Conservation (phyloP, 441 rosid species). For the Euphorbia neoarborescens region DNA sequence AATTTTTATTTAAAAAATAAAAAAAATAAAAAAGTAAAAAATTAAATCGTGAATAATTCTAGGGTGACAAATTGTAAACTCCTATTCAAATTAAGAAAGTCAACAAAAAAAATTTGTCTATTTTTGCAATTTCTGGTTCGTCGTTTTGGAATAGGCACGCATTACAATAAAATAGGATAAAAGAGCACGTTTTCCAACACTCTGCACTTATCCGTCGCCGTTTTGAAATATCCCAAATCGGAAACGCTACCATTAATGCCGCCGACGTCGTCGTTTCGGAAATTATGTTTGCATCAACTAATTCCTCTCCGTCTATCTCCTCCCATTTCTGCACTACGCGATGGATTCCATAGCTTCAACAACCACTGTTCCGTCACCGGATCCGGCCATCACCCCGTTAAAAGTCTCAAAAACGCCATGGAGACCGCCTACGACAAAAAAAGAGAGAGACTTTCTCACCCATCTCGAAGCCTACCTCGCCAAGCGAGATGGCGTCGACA, state of each 20-base stretch:
- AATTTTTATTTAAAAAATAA: too few relatives aligned
- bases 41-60: too few relatives aligned
- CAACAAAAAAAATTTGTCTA: too few relatives aligned
- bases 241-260: too few relatives aligned
- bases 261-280: conserved; percentile 9
- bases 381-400: background rate
- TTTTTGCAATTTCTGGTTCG: too few relatives aligned
- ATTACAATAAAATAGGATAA: too few relatives aligned
- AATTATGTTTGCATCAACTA: background rate
- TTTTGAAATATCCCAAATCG: background rate
- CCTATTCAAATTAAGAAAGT: too few relatives aligned
- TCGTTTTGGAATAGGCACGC: too few relatives aligned
- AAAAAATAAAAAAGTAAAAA: too few relatives aligned
- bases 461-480: conserved; percentile 74
- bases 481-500: conserved; percentile 87
- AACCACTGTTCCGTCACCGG: background rate
- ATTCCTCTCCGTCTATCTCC: background rate
- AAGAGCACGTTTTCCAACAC: too few relatives aligned
- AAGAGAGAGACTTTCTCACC: conserved; percentile 52
- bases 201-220: background rate
- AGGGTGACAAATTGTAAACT: too few relatives aligned
- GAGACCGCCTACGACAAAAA: conserved; percentile 19
- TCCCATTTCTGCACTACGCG: background rate
- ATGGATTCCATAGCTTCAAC: conserved; percentile 36
- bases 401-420: conserved; percentile 11